Percentiles rank a stretch among this genome's conserved stretches.
These are phyloP conservation scores for Penicillium fimorum DNA, from an alignment of 495 filamentous ascomycete genomes.

Conservation along the genomic window DNA sequence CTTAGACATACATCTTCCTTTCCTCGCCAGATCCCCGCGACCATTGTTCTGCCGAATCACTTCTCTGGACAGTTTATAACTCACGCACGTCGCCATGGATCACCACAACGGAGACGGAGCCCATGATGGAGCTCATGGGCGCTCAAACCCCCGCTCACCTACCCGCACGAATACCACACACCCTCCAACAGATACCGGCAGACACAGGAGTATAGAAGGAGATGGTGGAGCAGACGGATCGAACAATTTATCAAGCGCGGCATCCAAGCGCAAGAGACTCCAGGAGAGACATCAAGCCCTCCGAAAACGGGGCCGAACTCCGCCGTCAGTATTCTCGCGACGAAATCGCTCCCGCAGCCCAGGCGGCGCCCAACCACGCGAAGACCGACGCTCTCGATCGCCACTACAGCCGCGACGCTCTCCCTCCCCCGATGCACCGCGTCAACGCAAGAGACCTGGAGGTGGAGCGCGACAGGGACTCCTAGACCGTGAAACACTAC, in stretches of 20 bases:
- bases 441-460: conserved; percentile 84
- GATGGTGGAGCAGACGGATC: conserved; percentile 18
- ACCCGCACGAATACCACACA: conserved; percentile 1
- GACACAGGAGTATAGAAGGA: conserved; percentile 8
- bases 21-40: background rate
- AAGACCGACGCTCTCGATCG: conserved; percentile 38
- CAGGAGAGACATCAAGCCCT: conserved; percentile 45
- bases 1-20: background rate
- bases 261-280: conserved; percentile 42
- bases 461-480: conserved; percentile 73
- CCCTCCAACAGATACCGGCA: background rate
- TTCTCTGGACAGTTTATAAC: background rate
- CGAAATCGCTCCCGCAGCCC: conserved; percentile 39
- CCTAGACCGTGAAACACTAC: conserved; percentile 65
- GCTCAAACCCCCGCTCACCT: background rate
- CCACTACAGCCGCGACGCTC: conserved; percentile 40
- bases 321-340: conserved; percentile 44
- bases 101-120: background rate
- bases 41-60: background rate
- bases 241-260: conserved; percentile 19
- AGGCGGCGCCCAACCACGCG: conserved; percentile 24
- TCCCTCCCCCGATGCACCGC: conserved; percentile 46
- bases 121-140: background rate
- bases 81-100: conserved; percentile 2
- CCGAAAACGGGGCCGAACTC: conserved; percentile 38